Evolutionary conservation across 2,329 filamentous ascomycete species (phyloP).

Genomic region (Phyllosticta citriasiana): DNA sequence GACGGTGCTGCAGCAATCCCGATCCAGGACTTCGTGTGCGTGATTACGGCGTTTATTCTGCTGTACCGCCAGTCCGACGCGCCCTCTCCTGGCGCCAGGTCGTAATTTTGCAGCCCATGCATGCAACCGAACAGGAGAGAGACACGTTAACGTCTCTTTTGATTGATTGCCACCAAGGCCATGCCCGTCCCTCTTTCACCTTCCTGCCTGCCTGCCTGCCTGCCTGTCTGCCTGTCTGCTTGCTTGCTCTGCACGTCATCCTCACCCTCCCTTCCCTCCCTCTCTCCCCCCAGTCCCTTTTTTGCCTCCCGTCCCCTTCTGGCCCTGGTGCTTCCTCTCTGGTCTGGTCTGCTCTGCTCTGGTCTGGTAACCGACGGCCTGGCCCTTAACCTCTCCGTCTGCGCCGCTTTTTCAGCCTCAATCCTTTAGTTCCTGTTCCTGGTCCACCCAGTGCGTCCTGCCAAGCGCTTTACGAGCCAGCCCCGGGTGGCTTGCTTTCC

Average conservation of each 20-base stretch:
- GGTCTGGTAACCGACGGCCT: neutral
- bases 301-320: neutral
- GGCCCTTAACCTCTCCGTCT: neutral
- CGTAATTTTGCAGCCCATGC: neutral
- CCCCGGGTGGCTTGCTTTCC: slow-evolving; percentile 3
- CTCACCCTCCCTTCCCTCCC: neutral
- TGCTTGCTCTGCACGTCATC: neutral
- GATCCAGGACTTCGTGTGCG: neutral
- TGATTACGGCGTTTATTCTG: slow-evolving; percentile 1
- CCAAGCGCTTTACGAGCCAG: slow-evolving; percentile 9
- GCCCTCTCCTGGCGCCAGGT: neutral
- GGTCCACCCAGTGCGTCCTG: slow-evolving; percentile 4
- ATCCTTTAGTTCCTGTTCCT: slow-evolving; percentile 9
- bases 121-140: neutral
- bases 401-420: slow-evolving; percentile 1
- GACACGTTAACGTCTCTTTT: neutral
- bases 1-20: slow-evolving; percentile 9
- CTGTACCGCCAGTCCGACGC: neutral
- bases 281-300: neutral
- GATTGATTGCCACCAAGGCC: neutral
- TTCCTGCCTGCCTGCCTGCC: neutral
- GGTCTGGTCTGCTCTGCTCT: neutral
- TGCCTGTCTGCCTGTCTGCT: neutral
- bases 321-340: neutral
- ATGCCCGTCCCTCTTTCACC: neutral